Base-by-base conservation (phyloP, 2,329 filamentous ascomycete species). In the Microdochium paspali region DNA sequence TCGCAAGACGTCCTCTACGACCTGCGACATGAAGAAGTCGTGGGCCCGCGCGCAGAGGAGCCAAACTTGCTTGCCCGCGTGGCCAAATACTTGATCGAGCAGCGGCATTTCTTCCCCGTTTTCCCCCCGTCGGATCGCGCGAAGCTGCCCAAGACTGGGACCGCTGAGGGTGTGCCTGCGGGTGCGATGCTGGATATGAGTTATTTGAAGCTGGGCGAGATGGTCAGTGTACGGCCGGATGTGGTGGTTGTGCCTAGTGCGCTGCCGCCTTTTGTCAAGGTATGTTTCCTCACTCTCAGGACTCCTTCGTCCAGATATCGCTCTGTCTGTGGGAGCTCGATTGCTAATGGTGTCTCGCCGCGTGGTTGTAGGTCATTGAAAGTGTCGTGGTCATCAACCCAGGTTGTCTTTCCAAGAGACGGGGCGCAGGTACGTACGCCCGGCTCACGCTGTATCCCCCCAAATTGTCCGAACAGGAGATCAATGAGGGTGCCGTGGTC, bases 381-480 rank as follows among this genome's bases (percentile, higher is more conserved):
- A 88, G 85, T 55, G 90, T 96, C 0, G 67, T 97, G 6, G 82
- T 90, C 12, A 85, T 98, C 59, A 98, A 98, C 63, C 91, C 93
- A 0, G 91, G 93, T 4, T 84, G 81, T 45, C 69, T 95, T 28
- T 93, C 89, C 15, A 96, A 95, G 67, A 81, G 87, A 48, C 83
- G 82, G 50, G 90, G 84, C 1, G 77, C 90, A 0, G 93, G 93
- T 5, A 95, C 90, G 1, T 97, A 85, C 63, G 87, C 89, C 1
- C 82, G 84, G 45, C 77, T 98, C 73, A 80, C 80, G 20, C 68
- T 97, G 6, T 77, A 87, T 53, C 82, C 87, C 2, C 79, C 84
- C 13, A 66, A 66, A 5, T 54, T 85, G 39, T 74, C 69, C 1
- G 76, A 82, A 0, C 74, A 78, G 30, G 82, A 85, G 51, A 71